Conservation (phyloP, 805 yeast genomes). For the Phaffomyces antillensis region DNA sequence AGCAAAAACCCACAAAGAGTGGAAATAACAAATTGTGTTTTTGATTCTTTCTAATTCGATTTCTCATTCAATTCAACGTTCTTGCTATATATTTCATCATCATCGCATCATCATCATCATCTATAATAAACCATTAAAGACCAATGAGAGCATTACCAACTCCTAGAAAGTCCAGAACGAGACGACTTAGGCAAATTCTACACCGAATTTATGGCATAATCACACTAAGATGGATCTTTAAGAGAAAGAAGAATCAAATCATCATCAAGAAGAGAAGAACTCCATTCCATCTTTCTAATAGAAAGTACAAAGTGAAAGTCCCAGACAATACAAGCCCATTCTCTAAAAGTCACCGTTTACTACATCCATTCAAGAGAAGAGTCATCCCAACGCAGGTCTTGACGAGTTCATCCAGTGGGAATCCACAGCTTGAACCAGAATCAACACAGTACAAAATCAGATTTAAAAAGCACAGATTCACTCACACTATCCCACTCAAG, state of each 20-base stretch:
- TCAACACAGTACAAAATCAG: neutral
- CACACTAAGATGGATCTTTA: constrained; percentile 14
- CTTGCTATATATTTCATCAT: no score
- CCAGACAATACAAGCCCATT: constrained; percentile 1
- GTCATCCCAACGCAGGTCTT: constrained; percentile 11
- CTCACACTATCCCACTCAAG: neutral
- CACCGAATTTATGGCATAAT: constrained; percentile 10
- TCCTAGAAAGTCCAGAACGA: constrained; percentile 19
- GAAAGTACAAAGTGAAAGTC: constrained; percentile 19
- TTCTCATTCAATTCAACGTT: no score
- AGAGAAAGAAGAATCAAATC: constrained; percentile 3
- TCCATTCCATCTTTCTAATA: constrained; percentile 18
- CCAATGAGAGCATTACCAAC: constrained; percentile 23
- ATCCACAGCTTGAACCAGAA: no score
- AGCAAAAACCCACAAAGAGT: no score
- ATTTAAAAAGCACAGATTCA: neutral
- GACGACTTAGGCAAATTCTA: constrained; percentile 13
- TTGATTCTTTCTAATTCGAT: no score
- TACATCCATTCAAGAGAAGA: constrained; percentile 1
- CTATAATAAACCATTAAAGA: no score
- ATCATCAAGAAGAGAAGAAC: constrained; percentile 15
- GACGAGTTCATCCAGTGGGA: no score
- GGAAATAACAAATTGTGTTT: no score
- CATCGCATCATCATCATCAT: no score
- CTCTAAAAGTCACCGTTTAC: neutral